Conservation (phyloP, 192 early-diverging fungal species). For the Physocladia obscura region DNA sequence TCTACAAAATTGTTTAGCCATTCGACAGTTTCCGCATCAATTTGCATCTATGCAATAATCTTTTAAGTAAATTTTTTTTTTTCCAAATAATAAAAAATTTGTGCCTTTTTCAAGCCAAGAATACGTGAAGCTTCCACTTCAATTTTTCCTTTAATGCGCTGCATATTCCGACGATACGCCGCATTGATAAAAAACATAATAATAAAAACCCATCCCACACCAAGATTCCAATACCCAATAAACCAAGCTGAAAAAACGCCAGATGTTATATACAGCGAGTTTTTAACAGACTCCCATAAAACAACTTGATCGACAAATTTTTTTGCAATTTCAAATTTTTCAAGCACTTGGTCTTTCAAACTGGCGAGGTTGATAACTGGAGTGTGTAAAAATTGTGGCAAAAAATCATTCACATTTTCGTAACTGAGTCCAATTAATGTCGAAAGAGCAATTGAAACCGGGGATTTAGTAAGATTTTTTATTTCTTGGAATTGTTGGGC, state of each 20-base stretch:
- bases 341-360: not conserved
- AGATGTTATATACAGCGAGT: conserved; percentile 15
- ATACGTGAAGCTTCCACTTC: conserved; percentile 1
- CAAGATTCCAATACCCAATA: conserved; percentile 27
- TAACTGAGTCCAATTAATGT: not conserved
- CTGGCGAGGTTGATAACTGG: not conserved
- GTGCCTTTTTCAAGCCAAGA: conserved; percentile 15
- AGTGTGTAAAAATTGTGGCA: not conserved
- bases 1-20: conserved; percentile 88
- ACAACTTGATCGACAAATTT: conserved; percentile 2
- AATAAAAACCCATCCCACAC: conserved; percentile 28
- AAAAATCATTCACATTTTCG: not conserved
- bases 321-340: not conserved
- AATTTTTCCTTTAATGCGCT: conserved; percentile 23
- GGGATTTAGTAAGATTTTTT: not conserved
- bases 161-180: conserved; percentile 20
- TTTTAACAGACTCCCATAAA: conserved; percentile 16
- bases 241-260: conserved; percentile 25
- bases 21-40: conserved; percentile 65
- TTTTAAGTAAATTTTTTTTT: not conserved
- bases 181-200: conserved; percentile 17
- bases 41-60: conserved; percentile 14
- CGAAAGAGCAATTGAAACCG: not conserved
- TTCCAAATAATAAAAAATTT: not conserved
- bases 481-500: not conserved